phyloP scores from a whole-genome alignment of 306 rosid species.

The Prunus salicina region DNA sequence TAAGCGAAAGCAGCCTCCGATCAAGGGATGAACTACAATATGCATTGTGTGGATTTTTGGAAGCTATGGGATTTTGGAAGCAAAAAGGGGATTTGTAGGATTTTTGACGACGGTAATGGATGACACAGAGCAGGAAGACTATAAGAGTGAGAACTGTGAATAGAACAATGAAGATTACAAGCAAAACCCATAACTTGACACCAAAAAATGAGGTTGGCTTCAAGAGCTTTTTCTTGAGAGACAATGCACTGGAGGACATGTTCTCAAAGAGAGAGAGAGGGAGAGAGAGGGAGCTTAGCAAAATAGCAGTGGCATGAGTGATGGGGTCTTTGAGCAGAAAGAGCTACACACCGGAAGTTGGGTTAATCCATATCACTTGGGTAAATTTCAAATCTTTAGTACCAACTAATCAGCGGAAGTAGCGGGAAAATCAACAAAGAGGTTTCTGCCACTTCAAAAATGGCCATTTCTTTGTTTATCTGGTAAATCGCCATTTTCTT shows the following conservation, averaged over 20 bases:
- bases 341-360: conserved; percentile 11
- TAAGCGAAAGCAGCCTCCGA: conserved; percentile 35
- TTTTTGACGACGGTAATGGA: conserved; percentile 14
- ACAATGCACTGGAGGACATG: conserved; percentile 4
- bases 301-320: neutral
- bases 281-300: neutral
- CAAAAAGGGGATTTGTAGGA: conserved; percentile 18
- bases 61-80: conserved; percentile 24
- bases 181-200: conserved; percentile 43
- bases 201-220: conserved; percentile 36
- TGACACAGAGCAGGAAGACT: conserved; percentile 17
- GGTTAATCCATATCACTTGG: neutral
- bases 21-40: conserved; percentile 34
- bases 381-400: conserved; percentile 8
- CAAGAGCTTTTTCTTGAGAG: conserved; percentile 19
- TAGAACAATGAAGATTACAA: conserved; percentile 8
- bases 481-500: neutral
- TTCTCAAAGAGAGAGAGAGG: neutral
- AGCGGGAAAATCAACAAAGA: conserved; percentile 22
- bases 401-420: conserved; percentile 30
- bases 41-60: conserved; percentile 2
- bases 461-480: neutral
- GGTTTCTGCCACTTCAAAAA: neutral
- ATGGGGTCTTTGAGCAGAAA: neutral
- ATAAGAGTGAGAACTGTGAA: conserved; percentile 11